Percentiles rank a stretch among this genome's conserved stretches.
Evolutionary conservation across 129 eudicot species (phyloP).

Genomic region (Lactuca saligna): DNA sequence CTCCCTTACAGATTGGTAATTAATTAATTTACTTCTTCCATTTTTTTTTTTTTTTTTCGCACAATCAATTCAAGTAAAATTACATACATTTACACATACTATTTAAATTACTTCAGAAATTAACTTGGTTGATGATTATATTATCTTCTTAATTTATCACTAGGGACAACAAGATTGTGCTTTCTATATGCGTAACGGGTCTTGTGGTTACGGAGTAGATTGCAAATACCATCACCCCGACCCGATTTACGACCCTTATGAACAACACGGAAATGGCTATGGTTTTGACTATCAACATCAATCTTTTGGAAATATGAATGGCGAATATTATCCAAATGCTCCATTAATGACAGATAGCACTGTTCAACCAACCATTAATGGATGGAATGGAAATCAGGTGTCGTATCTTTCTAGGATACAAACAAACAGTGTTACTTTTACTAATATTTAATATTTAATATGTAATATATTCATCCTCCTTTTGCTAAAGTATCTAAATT

Average conservation of each 20-base stretch:
- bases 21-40: slow-evolving; percentile 5
- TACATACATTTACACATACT: background rate
- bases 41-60: background rate
- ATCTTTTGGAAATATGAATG: background rate
- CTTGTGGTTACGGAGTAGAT: slow-evolving; percentile 43
- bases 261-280: background rate
- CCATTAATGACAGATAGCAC: too few relatives aligned
- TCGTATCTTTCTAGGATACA: too few relatives aligned
- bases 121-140: background rate
- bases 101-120: background rate
- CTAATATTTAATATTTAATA: too few relatives aligned
- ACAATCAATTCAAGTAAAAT: background rate
- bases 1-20: slow-evolving; percentile 55
- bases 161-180: slow-evolving; percentile 52
- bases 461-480: too few relatives aligned
- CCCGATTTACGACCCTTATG: slow-evolving; percentile 23
- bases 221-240: slow-evolving; percentile 63
- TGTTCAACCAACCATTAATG: background rate
- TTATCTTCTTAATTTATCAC: background rate
- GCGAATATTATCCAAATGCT: background rate
- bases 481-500: too few relatives aligned
- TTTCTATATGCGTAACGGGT: slow-evolving; percentile 49
- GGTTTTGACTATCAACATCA: background rate
- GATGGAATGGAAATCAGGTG: slow-evolving; percentile 2
- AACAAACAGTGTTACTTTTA: too few relatives aligned